Evolutionary conservation across 768 basidiomycete genomes (phyloP).

Genomic region (Boletus tomentosulus): DNA sequence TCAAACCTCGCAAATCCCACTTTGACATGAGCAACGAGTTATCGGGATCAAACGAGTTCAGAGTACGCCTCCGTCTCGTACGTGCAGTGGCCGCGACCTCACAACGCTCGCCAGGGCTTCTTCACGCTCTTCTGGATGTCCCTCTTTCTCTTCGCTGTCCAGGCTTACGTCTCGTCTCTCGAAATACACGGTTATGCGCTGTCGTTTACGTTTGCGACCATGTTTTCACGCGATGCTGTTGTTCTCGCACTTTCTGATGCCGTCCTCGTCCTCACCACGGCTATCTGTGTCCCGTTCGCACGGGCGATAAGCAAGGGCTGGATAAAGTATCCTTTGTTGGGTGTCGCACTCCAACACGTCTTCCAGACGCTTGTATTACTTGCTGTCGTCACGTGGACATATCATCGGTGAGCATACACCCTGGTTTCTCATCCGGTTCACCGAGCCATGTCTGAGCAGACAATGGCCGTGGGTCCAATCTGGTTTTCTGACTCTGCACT

Average conservation of each 20-base stretch:
- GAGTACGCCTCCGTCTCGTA: constrained; percentile 38
- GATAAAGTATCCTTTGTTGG: constrained; percentile 77
- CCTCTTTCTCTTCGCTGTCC: constrained; percentile 75
- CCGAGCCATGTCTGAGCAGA: constrained; percentile 33
- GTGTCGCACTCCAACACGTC: constrained; percentile 73
- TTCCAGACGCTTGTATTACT: constrained; percentile 74
- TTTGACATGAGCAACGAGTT: constrained; percentile 80
- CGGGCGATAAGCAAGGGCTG: constrained; percentile 71
- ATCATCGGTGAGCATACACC: constrained; percentile 54
- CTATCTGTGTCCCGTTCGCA: constrained; percentile 79
- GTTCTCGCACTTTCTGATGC: constrained; percentile 82
- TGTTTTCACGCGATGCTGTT: constrained; percentile 84
- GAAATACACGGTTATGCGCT: constrained; percentile 77
- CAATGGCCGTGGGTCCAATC: constrained; percentile 99
- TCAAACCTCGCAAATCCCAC: constrained; percentile 78
- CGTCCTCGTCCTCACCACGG: constrained; percentile 72
- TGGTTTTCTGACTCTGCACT: constrained; percentile 83
- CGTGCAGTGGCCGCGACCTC: not conserved
- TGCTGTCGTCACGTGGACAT: constrained; percentile 83
- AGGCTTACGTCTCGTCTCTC: constrained; percentile 73
- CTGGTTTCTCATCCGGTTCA: not conserved
- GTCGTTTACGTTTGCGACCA: constrained; percentile 73
- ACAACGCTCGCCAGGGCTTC: constrained; percentile 60
- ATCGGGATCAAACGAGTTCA: constrained; percentile 79
- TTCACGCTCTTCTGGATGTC: constrained; percentile 94